Base-by-base conservation (phyloP, 2,329 filamentous ascomycete species). In the Colletotrichum sp. region DNA sequence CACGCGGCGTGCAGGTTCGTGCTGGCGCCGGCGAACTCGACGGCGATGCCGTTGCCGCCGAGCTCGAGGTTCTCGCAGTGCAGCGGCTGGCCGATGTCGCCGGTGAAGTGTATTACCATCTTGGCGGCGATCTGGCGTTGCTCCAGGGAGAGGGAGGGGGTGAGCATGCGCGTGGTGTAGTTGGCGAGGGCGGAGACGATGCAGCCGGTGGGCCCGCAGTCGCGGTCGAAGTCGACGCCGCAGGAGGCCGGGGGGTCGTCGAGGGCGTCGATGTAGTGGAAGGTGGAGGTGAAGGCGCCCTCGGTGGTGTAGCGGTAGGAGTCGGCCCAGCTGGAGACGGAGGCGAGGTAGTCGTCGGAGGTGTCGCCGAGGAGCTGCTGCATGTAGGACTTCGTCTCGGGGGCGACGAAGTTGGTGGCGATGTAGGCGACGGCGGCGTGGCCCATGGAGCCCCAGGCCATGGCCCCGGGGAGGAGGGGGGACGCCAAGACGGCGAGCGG, bases 1-100 rank as follows among this genome's bases (percentile, higher is more conserved):
- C 92, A 93, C 67, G 90, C 86, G 6, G 89, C 81, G 81, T 93
- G 92, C 7, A 93, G 85, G 80, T 93, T 93, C 32, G 89, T 90
- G 48, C 80, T 79, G 28, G 87, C 84, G 16, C 87, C 86, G 68
- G 87, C 83, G 81, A 90, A 93, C 2, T 83, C 83, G 7, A 93
- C 91, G 1, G 83, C 78, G 77, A 93, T 90, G 64, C 61, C 76
- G 71, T 77, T 78, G 39, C 77, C 77, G 71, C 77, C 77, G 55
- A 30, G 36, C 36, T 78, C 76, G 48, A 78, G 55, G 71, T 75
- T 73, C 34, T 76, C 76, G 70, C 74, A 75, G 70, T 78, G 77
- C 48, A 78, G 76, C 13, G 79, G 77, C 75, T 78, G 77, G 28
- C 75, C 75, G 16, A 78, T 74, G 69, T 78, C 77, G 57, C 72